Base-by-base conservation (phyloP, 768 basidiomycete genomes). In the Tricholoma flavovirens region DNA sequence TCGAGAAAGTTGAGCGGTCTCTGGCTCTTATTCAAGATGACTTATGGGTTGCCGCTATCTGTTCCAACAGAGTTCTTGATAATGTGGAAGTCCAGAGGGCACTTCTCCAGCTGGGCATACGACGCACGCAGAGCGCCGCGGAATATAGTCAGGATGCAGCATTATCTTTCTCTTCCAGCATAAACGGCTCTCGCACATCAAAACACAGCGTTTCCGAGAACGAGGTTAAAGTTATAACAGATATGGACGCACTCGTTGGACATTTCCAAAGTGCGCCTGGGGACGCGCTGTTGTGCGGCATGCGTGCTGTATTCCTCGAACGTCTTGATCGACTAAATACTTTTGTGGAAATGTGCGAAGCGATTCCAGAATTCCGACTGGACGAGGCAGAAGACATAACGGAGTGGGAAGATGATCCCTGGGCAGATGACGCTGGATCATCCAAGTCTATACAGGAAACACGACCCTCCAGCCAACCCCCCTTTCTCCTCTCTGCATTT, bases 401-500 rank as follows among this genome's bases (percentile, higher is more conserved):
- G 40, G 87, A 86, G 51, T 89, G 87, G 88, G 82, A 83, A 62
- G 88, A 87, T 62, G 87, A 90, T 66, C 87, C 88, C 11, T 90
- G 88, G 87, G 83, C 75, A 35, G 86, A 90, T 26, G 69, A 64
- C 45, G 57, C 64, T 24, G 54, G 59, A 14, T 59, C 50, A 26
- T 30, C 64, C 14, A 66, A 64, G 35, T 70, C 73, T 45, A 65
- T 64, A 21, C 59, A 63, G 14, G 56, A 67, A 38, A 55, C 70
- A 9, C 9, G 15, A 30, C 61, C 65, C 11, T 57, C 63, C 33
- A 55, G 58, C 62, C 76, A 70, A 64, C 66, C 69, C 19, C 76
- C 77, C 50, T 63, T 93, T 24, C 63, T 81, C 2, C 78, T 96
- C 19, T 73, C 83, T 9, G 62, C 71, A 9, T 94, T 97, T 69